A percentile compares a stretch with the other conserved stretches of the same genome.
phyloP scores from a whole-genome alignment of 1,284 basidiomycete genomes.

The Rhodotorula mucilaginosa region DNA sequence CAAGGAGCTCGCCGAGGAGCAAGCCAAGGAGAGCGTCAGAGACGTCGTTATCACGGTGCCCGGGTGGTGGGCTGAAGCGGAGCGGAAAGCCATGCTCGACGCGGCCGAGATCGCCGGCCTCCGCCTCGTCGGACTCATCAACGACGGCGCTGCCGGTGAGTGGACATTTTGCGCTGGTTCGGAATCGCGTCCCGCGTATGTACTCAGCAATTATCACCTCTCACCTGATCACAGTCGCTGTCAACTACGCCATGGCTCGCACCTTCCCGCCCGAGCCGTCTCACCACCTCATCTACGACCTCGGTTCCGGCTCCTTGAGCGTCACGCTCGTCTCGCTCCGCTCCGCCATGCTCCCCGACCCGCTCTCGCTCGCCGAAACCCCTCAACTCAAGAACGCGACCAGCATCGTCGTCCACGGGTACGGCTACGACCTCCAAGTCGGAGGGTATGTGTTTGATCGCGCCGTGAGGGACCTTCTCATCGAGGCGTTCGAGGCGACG shows the following conservation, averaged over 20 bases:
- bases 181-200: neutral
- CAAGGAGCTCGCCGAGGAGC: conserved; percentile 76
- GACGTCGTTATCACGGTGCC: conserved; percentile 82
- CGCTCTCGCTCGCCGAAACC: conserved; percentile 45
- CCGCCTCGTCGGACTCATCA: conserved; percentile 75
- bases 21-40: conserved; percentile 68
- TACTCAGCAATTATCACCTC: neutral
- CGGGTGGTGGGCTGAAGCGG: conserved; percentile 77
- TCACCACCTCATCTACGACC: conserved; percentile 89
- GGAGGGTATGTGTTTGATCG: conserved; percentile 83
- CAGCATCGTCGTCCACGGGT: conserved; percentile 69
- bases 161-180: neutral
- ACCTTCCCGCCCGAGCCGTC: conserved; percentile 61
- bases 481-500: conserved; percentile 67
- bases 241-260: conserved; percentile 96
- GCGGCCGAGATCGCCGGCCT: conserved; percentile 87
- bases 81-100: conserved; percentile 84
- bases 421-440: conserved; percentile 73
- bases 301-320: conserved; percentile 80
- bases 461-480: conserved; percentile 75
- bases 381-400: conserved; percentile 59
- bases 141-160: conserved; percentile 77
- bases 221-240: conserved; percentile 57
- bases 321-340: conserved; percentile 83
- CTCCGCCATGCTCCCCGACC: conserved; percentile 53